Conservation (phyloP, 495 filamentous ascomycete species). For the Haplographium delicatum region DNA sequence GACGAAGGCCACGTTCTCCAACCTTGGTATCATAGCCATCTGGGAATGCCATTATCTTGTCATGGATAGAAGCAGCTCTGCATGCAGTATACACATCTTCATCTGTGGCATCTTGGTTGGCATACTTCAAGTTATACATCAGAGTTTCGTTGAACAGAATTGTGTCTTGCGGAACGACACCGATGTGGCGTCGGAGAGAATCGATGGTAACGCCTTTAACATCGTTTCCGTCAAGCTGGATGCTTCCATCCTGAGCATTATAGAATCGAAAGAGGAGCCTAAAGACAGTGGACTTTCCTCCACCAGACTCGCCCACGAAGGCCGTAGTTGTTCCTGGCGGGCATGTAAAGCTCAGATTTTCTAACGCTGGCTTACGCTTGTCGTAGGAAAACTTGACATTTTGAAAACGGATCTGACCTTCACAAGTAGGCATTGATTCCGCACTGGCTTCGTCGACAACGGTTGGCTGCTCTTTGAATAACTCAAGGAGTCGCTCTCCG, state of each 20-base stretch:
- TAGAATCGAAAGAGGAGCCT: conserved; percentile 94
- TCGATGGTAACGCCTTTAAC: conserved; percentile 86
- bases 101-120: conserved; percentile 77
- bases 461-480: conserved; percentile 92
- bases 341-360: conserved; percentile 75
- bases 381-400: conserved; percentile 92
- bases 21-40: conserved; percentile 90
- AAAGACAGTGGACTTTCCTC: conserved; percentile 97
- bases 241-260: conserved; percentile 69
- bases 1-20: conserved; percentile 85
- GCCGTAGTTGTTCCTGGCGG: conserved; percentile 89
- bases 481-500: conserved; percentile 86
- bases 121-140: conserved; percentile 96
- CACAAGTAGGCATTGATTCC: conserved; percentile 53
- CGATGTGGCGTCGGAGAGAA: conserved; percentile 83
- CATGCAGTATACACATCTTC: conserved; percentile 89
- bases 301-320: conserved; percentile 91
- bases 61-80: conserved; percentile 87
- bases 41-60: conserved; percentile 89
- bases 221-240: conserved; percentile 78
- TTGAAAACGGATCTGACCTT: conserved; percentile 77
- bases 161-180: conserved; percentile 95
- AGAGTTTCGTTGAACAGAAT: conserved; percentile 94
- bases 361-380: conserved; percentile 75
- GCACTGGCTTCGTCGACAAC: conserved; percentile 62